phyloP scores from a whole-genome alignment of 768 basidiomycete genomes.

The Tulasnella calospora region DNA sequence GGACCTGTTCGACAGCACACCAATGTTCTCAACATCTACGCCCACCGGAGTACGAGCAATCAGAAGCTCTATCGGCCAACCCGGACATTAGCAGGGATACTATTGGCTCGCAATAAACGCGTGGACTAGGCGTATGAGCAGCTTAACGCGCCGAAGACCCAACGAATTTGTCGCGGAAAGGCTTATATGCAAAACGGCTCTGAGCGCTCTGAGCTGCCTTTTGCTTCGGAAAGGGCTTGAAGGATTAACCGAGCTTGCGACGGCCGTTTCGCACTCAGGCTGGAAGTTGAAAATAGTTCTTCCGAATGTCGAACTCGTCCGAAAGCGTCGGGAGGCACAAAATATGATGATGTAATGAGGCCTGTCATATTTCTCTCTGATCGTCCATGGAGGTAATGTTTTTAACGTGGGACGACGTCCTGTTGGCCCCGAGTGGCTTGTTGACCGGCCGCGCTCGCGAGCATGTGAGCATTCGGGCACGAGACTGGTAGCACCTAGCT shows the following conservation, averaged over 20 bases:
- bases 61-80: not conserved
- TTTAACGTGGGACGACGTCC: not conserved
- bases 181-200: not conserved
- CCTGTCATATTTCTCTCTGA: not conserved
- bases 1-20: not conserved
- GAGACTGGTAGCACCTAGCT: too few species aligned
- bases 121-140: not conserved
- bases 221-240: not conserved
- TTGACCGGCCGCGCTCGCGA: too few species aligned
- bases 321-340: not conserved
- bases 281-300: too few species aligned
- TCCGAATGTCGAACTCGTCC: not conserved
- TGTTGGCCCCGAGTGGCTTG: too few species aligned
- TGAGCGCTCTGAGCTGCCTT: too few species aligned
- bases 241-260: conserved; percentile 1
- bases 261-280: too few species aligned
- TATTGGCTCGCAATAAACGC: too few species aligned
- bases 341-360: not conserved
- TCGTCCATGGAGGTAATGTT: not conserved
- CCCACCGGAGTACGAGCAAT: not conserved
- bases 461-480: too few species aligned
- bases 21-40: not conserved
- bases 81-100: not conserved
- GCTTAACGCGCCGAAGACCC: not conserved
- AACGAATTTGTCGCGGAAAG: not conserved